Evolutionary conservation across 345 rosid genomes (phyloP).

Genomic region (Camelina neglecta): DNA sequence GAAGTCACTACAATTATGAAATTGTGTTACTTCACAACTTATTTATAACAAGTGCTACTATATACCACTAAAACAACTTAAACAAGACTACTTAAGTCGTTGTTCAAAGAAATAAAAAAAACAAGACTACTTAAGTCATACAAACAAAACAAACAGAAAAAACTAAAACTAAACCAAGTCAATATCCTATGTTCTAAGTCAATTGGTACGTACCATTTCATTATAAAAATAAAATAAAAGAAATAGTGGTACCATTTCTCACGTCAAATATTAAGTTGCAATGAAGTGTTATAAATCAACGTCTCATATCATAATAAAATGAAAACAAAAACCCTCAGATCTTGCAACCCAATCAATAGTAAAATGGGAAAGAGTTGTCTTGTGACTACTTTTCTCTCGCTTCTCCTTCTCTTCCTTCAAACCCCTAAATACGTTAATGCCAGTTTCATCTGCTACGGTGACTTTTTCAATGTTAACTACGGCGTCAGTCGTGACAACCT

Average conservation of each 20-base stretch:
- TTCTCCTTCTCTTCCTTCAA: conserved; percentile 22
- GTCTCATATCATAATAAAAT: not conserved
- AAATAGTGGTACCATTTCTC: conserved; percentile 3
- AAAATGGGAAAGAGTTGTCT: conserved; percentile 22
- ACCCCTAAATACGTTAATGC: conserved; percentile 23
- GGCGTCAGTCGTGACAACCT: conserved; percentile 36
- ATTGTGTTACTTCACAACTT: no score
- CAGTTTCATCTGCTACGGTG: conserved; percentile 28
- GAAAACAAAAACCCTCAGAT: not conserved
- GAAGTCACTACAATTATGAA: no score
- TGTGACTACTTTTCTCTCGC: not conserved
- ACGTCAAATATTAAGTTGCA: not conserved
- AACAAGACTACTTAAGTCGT: no score
- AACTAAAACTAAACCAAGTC: no score
- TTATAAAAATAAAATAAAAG: no score
- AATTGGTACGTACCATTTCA: no score
- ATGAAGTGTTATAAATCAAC: not conserved
- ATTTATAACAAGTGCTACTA: no score
- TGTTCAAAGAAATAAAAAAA: no score
- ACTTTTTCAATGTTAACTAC: conserved; percentile 43
- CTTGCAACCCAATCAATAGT: not conserved
- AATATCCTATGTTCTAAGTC: no score
- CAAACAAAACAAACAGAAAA: no score
- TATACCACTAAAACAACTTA: no score
- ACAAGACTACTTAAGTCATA: no score